Evolutionary conservation across 2,329 filamentous ascomycete genomes (phyloP), one percentile per base, ranked within the genome.

Genomic region (Blumeria graminis): DNA sequence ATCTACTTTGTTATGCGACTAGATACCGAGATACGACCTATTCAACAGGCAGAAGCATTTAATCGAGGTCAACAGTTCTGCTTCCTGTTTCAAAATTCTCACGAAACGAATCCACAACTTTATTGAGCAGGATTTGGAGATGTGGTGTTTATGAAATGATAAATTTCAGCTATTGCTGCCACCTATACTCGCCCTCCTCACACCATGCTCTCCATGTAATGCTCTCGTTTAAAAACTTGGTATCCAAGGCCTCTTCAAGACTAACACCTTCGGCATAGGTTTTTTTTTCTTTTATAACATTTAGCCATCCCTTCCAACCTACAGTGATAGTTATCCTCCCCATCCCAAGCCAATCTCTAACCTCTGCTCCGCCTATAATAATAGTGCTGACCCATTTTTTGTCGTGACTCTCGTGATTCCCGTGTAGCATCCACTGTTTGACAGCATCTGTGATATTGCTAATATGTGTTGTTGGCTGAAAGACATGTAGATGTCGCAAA

Each of bases 241-340:
- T 61, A 34, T 38, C 57, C 58, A 63, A 59, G n/a, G 61, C 64
- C 58, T 66, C 65, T 51, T 66, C 64, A 36, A 63, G 61, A 61
- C 63, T 64, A 36, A 62, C 52, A 1, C 61, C 62, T 48, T 54
- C 56, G 14, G 43, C 57, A 60, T 66, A 67, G 14, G 39, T 55
- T 8, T 22, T 35, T 1, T 60, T 58, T 38, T 59, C 60, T 50
- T 56, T 62, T 32, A 63, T 62, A 32, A 65, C 65, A 28, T 58
- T 61, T 56, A 66, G 39, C 66, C 65, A 68, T 0, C 66, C 65
- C 18, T 61, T 64, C 65, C 65, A 66, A 1, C 61, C 61, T 32
- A 59, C 54, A 35, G 51, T 58, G 1, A 64, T n/a, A 32, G 48
- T 51, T 43, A 43, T 43, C 58, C 56, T 43, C 53, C 39, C 52